Evolutionary conservation across 1,284 basidiomycete genomes (phyloP).

Genomic region (Cutaneotrichosporon mucoides): DNA sequence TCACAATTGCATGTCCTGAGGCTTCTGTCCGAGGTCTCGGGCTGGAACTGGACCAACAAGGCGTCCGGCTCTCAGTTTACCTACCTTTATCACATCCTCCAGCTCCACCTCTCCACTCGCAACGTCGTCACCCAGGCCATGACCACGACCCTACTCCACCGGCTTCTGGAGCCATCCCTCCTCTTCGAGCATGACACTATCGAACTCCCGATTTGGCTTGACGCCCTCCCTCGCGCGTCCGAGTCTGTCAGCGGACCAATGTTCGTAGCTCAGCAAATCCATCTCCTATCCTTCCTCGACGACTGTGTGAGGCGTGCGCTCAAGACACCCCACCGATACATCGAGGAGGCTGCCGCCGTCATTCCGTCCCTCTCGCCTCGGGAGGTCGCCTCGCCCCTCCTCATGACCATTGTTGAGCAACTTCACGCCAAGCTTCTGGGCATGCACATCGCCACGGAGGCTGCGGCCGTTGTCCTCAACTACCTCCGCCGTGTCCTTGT

Average conservation of each 20-base stretch:
- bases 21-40: slow-evolving; percentile 64
- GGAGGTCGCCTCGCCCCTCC: slow-evolving; percentile 61
- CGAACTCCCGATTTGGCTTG: slow-evolving; percentile 74
- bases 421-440: slow-evolving; percentile 60
- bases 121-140: slow-evolving; percentile 57
- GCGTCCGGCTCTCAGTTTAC: slow-evolving; percentile 53
- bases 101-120: slow-evolving; percentile 57
- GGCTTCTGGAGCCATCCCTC: slow-evolving; percentile 63
- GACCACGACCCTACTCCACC: slow-evolving; percentile 58
- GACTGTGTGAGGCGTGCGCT: slow-evolving; percentile 78
- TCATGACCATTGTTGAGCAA: slow-evolving; percentile 74
- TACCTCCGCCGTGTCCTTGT: slow-evolving; percentile 63
- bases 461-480: slow-evolving; percentile 59
- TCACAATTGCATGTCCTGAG: slow-evolving; percentile 74
- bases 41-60: slow-evolving; percentile 73
- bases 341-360: slow-evolving; percentile 61
- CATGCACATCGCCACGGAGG: slow-evolving; percentile 58
- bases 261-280: slow-evolving; percentile 57
- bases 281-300: slow-evolving; percentile 71
- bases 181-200: slow-evolving; percentile 74
- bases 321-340: slow-evolving; percentile 80
- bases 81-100: slow-evolving; percentile 63
- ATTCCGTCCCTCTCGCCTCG: slow-evolving; percentile 22
- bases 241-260: slow-evolving; percentile 55
- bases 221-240: slow-evolving; percentile 51